Conservation (phyloP, 768 basidiomycete species). For the Leucocoprinus leucothites region DNA sequence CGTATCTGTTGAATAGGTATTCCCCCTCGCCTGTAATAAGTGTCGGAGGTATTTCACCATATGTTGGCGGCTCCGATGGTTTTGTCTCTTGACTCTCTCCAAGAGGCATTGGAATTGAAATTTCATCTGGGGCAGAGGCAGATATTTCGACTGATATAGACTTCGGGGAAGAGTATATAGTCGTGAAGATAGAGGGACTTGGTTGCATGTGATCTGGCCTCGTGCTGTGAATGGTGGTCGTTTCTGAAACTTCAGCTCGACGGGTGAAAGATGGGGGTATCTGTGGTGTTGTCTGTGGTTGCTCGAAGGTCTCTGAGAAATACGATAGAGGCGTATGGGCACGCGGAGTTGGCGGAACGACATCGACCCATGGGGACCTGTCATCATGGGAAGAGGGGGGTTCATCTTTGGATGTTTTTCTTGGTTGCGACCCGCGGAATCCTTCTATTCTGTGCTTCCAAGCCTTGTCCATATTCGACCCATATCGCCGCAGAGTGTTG, state of each 20-base stretch:
- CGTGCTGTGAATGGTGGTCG: too few species aligned
- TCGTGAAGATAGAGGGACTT: too few species aligned
- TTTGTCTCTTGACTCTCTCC: too few species aligned
- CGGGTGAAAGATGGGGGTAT: neutral
- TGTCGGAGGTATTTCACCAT: too few species aligned
- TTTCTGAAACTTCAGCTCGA: neutral
- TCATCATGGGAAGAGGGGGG: neutral
- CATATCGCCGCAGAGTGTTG: slow-evolving; percentile 48
- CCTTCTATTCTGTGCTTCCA: slow-evolving; percentile 21
- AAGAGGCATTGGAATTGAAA: too few species aligned
- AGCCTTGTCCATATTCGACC: slow-evolving; percentile 29
- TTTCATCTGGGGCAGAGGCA: too few species aligned
- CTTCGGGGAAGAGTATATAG: too few species aligned
- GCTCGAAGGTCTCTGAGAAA: neutral
- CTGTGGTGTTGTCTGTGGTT: neutral
- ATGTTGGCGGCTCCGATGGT: too few species aligned
- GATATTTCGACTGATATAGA: too few species aligned
- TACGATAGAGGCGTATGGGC: neutral
- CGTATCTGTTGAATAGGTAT: too few species aligned
- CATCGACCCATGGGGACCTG: neutral
- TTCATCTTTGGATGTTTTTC: neutral
- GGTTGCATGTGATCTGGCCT: too few species aligned
- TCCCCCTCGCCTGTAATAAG: too few species aligned
- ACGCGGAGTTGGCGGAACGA: neutral
- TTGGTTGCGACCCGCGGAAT: neutral